Evolutionary conservation across 768 basidiomycete species (phyloP), one percentile per base, ranked within the genome.

Genomic region (Phylloporus arenicola): DNA sequence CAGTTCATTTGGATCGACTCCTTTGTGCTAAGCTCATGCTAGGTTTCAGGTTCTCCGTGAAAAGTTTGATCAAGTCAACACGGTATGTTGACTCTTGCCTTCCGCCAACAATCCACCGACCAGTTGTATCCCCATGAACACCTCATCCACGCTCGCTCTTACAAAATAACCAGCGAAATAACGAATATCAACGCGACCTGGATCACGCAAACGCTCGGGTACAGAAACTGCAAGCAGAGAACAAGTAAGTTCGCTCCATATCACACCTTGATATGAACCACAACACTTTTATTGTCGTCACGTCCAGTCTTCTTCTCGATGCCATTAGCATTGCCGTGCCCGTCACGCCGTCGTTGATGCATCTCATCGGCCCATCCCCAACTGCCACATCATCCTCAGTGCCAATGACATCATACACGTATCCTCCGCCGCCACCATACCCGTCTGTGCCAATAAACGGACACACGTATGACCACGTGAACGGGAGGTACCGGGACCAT

Each of bases 261-360:
- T 13, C 12, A 2, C 17, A 4, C 45, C 1, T 24, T 17, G 2
- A 11, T 40, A 12, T 17, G 22, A 13, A 12, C 12, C 17, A 11
- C 24, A 20, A 37, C 27, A 20, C 10, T 14, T 22, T 45, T 33
- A 12, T 27, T 30, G 31, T 20, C 10, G 17, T 17, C 43, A 14
- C 35, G 11, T 51, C 1, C 11, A 68, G 66, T 44, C 62, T 68
- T 10, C 68, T 68, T 20, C 62, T 68, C 39, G 66, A 68, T 22
- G 66, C 66, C 7, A 68, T 68, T 14, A 69, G 60, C 50, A 65
- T 68, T 40, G 38, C 66, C 7, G 53, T 69, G 3, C 66, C 68
- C 17, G 66, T 56, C 20, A 68, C 63, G 1, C 66, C 66, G 9
- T 69, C 68, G 0, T 48, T 68, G 51, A 49, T 68, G 40, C 66